These are phyloP conservation scores for Rutstroemia sp. DNA, from an alignment of 2,329 filamentous ascomycete species.

Conservation along the genomic window DNA sequence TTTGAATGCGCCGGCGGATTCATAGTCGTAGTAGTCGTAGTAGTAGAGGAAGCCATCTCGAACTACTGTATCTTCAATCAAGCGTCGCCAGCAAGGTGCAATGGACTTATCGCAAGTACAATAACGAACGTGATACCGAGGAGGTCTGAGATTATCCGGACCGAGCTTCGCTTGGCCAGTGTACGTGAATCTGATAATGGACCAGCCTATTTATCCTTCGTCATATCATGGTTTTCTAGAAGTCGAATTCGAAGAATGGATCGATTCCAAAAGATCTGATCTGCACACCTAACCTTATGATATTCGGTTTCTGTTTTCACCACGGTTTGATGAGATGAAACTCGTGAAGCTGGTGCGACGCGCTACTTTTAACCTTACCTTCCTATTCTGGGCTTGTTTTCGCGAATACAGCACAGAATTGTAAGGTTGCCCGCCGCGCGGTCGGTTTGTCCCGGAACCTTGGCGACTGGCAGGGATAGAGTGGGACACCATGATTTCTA, in stretches of 20 bases:
- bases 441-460: too few species aligned
- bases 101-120: background rate
- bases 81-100: background rate
- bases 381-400: too few species aligned
- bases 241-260: background rate
- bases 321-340: background rate
- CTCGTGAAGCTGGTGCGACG: background rate
- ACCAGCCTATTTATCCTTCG: background rate
- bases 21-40: background rate
- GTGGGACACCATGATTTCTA: too few species aligned
- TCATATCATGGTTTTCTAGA: background rate
- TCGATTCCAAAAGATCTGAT: too few species aligned
- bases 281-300: background rate
- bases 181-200: too few species aligned
- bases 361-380: too few species aligned
- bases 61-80: background rate
- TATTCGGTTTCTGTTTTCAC: background rate
- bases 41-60: background rate
- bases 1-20: background rate
- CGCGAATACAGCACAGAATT: too few species aligned
- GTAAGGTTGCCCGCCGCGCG: too few species aligned
- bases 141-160: background rate
- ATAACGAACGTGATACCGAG: conserved; percentile 3
- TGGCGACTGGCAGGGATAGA: too few species aligned
- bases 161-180: background rate